Evolutionary conservation across 108 stramenopile genomes (phyloP).

Genomic region (Skeletonema costatum): DNA sequence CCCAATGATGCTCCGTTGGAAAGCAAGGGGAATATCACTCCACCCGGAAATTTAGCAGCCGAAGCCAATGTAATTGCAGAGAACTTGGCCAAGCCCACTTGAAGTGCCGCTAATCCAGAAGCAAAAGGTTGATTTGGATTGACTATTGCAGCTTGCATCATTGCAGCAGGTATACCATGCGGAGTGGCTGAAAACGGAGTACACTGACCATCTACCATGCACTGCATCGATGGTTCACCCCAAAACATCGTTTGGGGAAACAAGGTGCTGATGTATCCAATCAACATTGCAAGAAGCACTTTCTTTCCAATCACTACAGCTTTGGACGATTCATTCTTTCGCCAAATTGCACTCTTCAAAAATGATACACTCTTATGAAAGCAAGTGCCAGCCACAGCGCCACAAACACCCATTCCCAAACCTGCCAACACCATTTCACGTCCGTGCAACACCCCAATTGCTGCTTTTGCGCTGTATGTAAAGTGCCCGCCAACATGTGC

Average conservation of each 20-base stretch:
- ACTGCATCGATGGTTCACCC: slow-evolving; percentile 51
- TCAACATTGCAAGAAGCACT: slow-evolving; percentile 39
- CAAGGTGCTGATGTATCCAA: slow-evolving; percentile 28
- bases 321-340: slow-evolving; percentile 7
- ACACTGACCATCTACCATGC: slow-evolving; percentile 43
- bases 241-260: slow-evolving; percentile 57
- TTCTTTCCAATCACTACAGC: slow-evolving; percentile 35
- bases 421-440: slow-evolving; percentile 36
- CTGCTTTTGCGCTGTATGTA: slow-evolving; percentile 40
- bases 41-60: slow-evolving; percentile 39
- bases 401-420: slow-evolving; percentile 48
- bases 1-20: slow-evolving; percentile 42
- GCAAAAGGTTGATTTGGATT: slow-evolving; percentile 52
- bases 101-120: slow-evolving; percentile 41
- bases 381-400: slow-evolving; percentile 55
- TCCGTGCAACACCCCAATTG: slow-evolving; percentile 33
- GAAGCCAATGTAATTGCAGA: slow-evolving; percentile 58
- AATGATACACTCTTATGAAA: slow-evolving; percentile 53
- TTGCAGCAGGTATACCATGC: slow-evolving; percentile 41
- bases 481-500: slow-evolving; percentile 64
- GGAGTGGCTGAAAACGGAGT: slow-evolving; percentile 60
- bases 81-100: slow-evolving; percentile 65
- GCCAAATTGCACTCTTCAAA: slow-evolving; percentile 47
- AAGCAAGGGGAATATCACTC: slow-evolving; percentile 48
- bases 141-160: slow-evolving; percentile 48